These are phyloP conservation scores for Saccharomyces hybrid DNA, from an alignment of 1,139 yeast species.

Conservation along the genomic window DNA sequence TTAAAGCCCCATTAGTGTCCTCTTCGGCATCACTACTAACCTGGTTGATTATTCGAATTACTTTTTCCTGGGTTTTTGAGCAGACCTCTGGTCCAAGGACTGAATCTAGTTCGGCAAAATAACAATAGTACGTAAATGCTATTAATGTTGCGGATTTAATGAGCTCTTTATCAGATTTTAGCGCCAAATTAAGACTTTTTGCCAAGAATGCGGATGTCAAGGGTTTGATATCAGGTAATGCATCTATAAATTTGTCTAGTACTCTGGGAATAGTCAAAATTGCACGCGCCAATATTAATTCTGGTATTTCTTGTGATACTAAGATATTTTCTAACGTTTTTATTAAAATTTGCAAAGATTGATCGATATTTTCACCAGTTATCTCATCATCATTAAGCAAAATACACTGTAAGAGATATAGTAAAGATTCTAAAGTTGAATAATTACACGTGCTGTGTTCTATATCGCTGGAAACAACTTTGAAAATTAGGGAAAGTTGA, in stretches of 20 bases:
- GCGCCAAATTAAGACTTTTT: slow-evolving; percentile 32
- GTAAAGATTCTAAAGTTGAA: slow-evolving; percentile 26
- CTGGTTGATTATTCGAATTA: slow-evolving; percentile 36
- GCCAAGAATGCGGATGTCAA: slow-evolving; percentile 37
- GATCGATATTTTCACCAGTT: not conserved
- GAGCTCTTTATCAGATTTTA: slow-evolving; percentile 23
- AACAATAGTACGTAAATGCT: slow-evolving; percentile 47
- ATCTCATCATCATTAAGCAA: slow-evolving; percentile 18
- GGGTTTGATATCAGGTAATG: slow-evolving; percentile 31
- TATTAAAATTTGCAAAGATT: not conserved
- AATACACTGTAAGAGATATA: slow-evolving; percentile 26
- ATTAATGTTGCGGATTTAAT: slow-evolving; percentile 44
- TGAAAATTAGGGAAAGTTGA: slow-evolving; percentile 7
- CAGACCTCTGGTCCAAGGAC: slow-evolving; percentile 21
- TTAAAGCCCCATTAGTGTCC: slow-evolving; percentile 67
- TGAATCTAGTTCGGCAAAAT: slow-evolving; percentile 37
- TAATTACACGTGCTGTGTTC: slow-evolving; percentile 3
- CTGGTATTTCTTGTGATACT: slow-evolving; percentile 9
- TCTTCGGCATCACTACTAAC: slow-evolving; percentile 65
- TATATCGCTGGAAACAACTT: slow-evolving; percentile 3
- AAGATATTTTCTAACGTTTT: not conserved
- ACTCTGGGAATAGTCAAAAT: slow-evolving; percentile 49
- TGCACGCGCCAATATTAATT: slow-evolving; percentile 37
- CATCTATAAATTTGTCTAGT: slow-evolving; percentile 42
- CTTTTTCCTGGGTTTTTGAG: slow-evolving; percentile 30